Conservation (phyloP, 495 filamentous ascomycete genomes). For the Tuber aestivum region DNA sequence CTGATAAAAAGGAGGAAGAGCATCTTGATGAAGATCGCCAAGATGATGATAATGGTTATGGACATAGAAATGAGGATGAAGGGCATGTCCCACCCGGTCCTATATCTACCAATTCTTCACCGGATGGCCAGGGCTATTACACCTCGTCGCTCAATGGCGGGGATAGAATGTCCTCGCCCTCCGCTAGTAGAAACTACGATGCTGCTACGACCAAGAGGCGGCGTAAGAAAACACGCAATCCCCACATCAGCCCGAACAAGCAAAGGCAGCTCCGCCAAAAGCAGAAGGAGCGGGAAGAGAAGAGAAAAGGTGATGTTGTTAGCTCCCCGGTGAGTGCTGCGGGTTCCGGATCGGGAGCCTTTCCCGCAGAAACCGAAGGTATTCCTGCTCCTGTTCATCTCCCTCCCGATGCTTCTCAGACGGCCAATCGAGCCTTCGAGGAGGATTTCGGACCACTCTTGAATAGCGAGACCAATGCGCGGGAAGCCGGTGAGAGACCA, state of each 20-base stretch:
- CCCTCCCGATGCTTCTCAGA: not conserved
- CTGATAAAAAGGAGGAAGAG: constrained; percentile 1
- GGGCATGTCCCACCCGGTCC: not conserved
- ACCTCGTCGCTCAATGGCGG: not conserved
- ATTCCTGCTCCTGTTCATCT: not conserved
- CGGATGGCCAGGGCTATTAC: not conserved
- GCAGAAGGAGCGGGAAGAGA: constrained; percentile 33
- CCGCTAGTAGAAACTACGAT: constrained; percentile 27
- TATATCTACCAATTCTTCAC: constrained; percentile 1
- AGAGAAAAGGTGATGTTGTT: constrained; percentile 32
- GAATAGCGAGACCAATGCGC: constrained; percentile 18
- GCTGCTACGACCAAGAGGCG: constrained; percentile 24
- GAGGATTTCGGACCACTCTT: constrained; percentile 32
- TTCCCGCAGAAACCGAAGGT: not conserved
- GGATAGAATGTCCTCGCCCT: constrained; percentile 13
- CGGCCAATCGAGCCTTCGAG: constrained; percentile 32
- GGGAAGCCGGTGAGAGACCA: constrained; percentile 15
- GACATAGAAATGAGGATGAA: not conserved
- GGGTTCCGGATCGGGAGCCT: constrained; percentile 21
- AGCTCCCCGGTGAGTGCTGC: constrained; percentile 6
- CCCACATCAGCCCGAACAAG: constrained; percentile 31
- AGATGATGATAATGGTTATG: not conserved
- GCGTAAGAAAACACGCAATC: constrained; percentile 35
- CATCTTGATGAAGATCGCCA: not conserved
- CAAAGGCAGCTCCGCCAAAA: constrained; percentile 29